Percentiles rank a stretch among this genome's conserved stretches.
Conservation (phyloP, 176 grass and related monocot genomes). For the Stipa capillata region DNA sequence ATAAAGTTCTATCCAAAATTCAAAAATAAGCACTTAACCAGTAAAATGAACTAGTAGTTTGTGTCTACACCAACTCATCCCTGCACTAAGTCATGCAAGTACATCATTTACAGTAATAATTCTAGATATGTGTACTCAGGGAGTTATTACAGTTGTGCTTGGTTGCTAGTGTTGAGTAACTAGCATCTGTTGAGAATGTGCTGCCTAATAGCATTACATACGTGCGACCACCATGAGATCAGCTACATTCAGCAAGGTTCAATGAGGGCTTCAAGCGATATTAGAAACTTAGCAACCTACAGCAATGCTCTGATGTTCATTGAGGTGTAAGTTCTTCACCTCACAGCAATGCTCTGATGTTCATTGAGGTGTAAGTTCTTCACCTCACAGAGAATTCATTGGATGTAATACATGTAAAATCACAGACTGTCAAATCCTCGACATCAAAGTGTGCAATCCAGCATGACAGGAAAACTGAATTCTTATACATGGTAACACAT, state of each 20-base stretch:
- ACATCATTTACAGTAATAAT: not conserved
- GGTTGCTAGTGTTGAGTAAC: not conserved
- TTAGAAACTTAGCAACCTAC: not conserved
- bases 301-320: not conserved
- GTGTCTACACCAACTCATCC: not conserved
- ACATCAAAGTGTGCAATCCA: not conserved
- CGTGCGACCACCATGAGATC: no score
- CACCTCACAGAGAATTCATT: not conserved
- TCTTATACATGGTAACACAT: not conserved
- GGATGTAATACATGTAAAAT: not conserved
- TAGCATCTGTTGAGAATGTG: not conserved
- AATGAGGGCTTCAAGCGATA: not conserved
- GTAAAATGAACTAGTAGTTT: not conserved
- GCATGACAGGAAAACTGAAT: slow-evolving; percentile 11
- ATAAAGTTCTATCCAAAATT: not conserved
- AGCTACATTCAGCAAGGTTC: not conserved
- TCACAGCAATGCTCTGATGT: not conserved
- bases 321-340: not conserved
- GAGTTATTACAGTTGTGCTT: not conserved
- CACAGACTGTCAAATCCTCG: not conserved
- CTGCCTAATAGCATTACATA: not conserved
- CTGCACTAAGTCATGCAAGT: not conserved
- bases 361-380: not conserved
- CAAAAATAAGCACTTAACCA: not conserved
- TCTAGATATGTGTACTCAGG: not conserved